Base-by-base conservation (phyloP, 257 asterid genomes). In the Leptodermis oblonga region DNA sequence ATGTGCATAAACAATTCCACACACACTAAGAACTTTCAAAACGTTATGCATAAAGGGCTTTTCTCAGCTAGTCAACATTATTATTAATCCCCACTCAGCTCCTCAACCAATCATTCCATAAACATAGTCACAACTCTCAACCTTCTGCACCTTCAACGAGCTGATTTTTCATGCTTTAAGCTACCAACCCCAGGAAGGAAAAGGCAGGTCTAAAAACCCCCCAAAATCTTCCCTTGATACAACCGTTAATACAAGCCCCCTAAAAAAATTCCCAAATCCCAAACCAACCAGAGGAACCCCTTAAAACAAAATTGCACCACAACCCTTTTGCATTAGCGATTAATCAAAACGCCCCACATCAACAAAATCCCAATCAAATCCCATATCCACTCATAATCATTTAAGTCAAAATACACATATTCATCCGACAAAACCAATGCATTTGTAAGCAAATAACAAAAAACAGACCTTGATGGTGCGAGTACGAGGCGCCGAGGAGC, bases 381-480 rank as follows among this genome's bases (percentile, higher is more conserved):
- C 69, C 33, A 30, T 51, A 43, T 26, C 55, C 41, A 31, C 31
- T 59, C 36, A 33, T 22, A 34, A 51, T n/a, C n/a, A n/a, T n/a
- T n/a, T n/a, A 9, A 13, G 39, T 2, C 49, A 71, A 4, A 28
- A 37, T n/a, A n/a, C n/a, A n/a, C 36, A 37, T 63, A 6, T 30
- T 34, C 22, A 41, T 41, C 76, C 2, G 10, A n/a, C 6, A 62
- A 62, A 41, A 4, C n/a, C n/a, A n/a, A 52, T 7, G 10, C 59
- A 52, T 17, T 22, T 22, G 7, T 22, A 20, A n/a, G n/a, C n/a
- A n/a, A 39, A 39, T 4, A 39, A 39, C 43, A 10, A 39, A 23
- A 48, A 53, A 42, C 36, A 63, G 59, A 88, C 98, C 98, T 89
- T 87, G 82, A 83, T 77, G 73, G 79, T 72, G 69, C 83, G 74